Evolutionary conservation across 345 rosid species (phyloP).

Genomic region (Hevea brasiliensis): DNA sequence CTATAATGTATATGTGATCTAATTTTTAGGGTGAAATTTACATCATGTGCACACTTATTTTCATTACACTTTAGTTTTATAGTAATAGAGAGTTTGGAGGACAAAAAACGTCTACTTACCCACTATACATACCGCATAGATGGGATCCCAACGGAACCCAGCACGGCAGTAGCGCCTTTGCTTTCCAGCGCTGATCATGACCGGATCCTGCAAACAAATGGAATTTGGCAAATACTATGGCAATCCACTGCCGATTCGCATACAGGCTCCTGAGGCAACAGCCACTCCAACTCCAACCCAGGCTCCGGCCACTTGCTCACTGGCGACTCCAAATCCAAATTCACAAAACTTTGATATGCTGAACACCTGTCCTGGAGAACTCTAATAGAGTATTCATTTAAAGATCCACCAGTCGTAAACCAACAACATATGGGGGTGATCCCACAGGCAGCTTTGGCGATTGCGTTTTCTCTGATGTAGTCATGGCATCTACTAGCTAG

Average conservation of each 20-base stretch:
- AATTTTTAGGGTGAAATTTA: too few relatives aligned
- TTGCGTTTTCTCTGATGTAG: constrained; percentile 40
- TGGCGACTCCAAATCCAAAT: constrained; percentile 32
- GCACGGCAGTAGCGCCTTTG: constrained; percentile 48
- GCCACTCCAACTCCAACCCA: constrained; percentile 60
- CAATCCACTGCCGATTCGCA: constrained; percentile 50
- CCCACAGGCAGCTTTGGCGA: constrained; percentile 27
- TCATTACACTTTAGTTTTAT: too few relatives aligned
- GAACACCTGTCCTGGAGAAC: constrained; percentile 40
- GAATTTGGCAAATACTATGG: constrained; percentile 44
- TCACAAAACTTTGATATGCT: constrained; percentile 53
- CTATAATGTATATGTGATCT: too few relatives aligned
- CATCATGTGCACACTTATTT: too few relatives aligned
- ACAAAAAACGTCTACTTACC: constrained; percentile 25
- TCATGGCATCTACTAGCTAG: constrained; percentile 49
- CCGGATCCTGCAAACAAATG: constrained; percentile 38
- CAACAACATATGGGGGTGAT: constrained; percentile 45
- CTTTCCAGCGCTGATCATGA: constrained; percentile 18
- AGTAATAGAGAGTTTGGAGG: too few relatives aligned
- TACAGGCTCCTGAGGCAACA: constrained; percentile 49
- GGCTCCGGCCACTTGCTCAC: constrained; percentile 52
- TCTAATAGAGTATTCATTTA: constrained; percentile 30
- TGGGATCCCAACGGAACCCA: constrained; percentile 57
- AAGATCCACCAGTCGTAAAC: constrained; percentile 41
- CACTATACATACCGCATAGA: constrained; percentile 42